Evolutionary conservation across 495 filamentous ascomycete species (phyloP), one percentile per base, ranked within the genome.

Genomic region (Tetracladium setigerum): DNA sequence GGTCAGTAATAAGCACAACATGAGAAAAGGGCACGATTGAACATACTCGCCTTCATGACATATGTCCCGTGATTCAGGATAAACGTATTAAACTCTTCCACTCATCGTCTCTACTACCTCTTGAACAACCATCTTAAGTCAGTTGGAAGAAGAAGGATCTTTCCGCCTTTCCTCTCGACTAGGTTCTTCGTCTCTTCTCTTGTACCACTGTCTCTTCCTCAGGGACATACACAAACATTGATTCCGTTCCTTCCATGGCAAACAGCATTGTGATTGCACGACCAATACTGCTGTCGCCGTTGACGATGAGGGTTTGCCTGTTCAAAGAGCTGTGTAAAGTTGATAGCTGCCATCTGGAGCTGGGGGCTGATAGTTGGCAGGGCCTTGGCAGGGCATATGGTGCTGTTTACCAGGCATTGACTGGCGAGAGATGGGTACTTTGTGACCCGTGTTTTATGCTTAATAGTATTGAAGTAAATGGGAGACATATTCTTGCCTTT

Each of bases 41-140:
- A 17, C 39, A 5, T 40, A 50, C 83, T 91, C 88, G 52, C 61
- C 31, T 79, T 65, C 75, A 85, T 82, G 65, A 83, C 83, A 64
- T 90, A 86, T 46, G 73, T 83, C 3, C 81, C 85, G 18, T 83
- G 83, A 56, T 95, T 92, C 63, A 92, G 87, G 45, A 90, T 82
- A 15, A 92, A 61, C 30, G 90, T 84, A 59, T 91, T 79, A 46
- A 94, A n/a, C n/a, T n/a, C n/a, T 79, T 0, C 72, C 70, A 8
- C 83, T 79, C 64, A 92, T 69, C n/a, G 64, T 59, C 54, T 77
- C 52, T 16, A 87, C 45, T 0, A 86, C 81, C 47, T 73, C 68
- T 3, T 87, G 77, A 12, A 89, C 72, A 5, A 86, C 72, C 69
- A 70, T 30, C 67, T 77, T 32, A 94, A 43, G 57, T 94, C 86